phyloP scores from a whole-genome alignment of 1,139 yeast species.

The Taiozyma sp. region DNA sequence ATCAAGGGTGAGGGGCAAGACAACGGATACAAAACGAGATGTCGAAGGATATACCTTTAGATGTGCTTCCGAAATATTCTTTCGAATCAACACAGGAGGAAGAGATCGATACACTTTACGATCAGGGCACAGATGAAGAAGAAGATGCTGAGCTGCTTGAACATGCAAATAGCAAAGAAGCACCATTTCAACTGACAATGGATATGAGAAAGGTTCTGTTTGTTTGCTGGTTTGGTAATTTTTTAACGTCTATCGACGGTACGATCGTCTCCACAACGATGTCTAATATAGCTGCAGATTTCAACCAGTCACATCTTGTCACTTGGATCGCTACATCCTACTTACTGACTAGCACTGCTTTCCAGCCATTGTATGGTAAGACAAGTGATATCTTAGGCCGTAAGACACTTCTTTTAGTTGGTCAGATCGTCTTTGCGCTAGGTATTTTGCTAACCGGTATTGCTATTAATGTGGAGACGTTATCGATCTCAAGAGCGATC shows the following conservation, averaged over 20 bases:
- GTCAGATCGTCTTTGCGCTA: slow-evolving; percentile 40
- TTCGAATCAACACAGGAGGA: background rate
- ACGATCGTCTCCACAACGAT: slow-evolving; percentile 62
- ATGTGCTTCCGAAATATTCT: background rate
- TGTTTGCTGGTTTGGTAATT: slow-evolving; percentile 42
- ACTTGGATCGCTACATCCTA: slow-evolving; percentile 67
- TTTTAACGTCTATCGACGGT: slow-evolving; percentile 55
- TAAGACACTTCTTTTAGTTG: slow-evolving; percentile 35
- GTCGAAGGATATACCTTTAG: background rate
- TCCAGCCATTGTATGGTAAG: slow-evolving; percentile 63
- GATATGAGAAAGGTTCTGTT: slow-evolving; percentile 3
- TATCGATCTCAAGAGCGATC: slow-evolving; percentile 42
- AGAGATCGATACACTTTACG: background rate
- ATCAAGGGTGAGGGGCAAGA: background rate
- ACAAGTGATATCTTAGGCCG: slow-evolving; percentile 51
- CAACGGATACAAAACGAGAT: background rate
- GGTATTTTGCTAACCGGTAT: slow-evolving; percentile 38
- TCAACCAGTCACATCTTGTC: slow-evolving; percentile 47
- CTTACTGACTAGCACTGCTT: slow-evolving; percentile 55
- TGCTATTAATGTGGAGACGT: slow-evolving; percentile 35
- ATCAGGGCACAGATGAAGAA: slow-evolving; percentile 5
- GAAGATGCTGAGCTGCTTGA: slow-evolving; percentile 1
- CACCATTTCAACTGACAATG: background rate
- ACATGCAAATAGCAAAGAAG: background rate
- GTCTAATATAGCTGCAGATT: slow-evolving; percentile 57